Percentiles rank a stretch among this genome's conserved stretches.
Evolutionary conservation across 169 alveolate species (phyloP).

Genomic region (Babesia microti): DNA sequence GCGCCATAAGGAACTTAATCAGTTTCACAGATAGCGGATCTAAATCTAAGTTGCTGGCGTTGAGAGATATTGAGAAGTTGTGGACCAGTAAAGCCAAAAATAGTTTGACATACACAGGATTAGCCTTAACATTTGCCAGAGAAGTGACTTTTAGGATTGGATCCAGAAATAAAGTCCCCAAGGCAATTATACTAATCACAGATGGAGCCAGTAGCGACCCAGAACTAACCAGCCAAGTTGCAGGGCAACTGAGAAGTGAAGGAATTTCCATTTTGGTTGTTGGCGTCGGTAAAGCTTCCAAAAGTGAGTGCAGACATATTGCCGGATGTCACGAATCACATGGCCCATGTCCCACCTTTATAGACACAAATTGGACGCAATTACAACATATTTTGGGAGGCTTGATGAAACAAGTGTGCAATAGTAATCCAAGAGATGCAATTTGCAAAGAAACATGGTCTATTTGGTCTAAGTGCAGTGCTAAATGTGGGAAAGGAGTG

Average conservation of each 20-base stretch:
- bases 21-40: conserved; percentile 18
- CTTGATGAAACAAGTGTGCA: conserved; percentile 40
- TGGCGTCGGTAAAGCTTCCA: conserved; percentile 33
- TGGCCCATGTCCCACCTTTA: conserved; percentile 33
- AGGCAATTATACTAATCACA: conserved; percentile 40
- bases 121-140: conserved; percentile 23
- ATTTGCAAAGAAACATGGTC: conserved; percentile 33
- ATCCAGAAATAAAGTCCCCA: conserved; percentile 38
- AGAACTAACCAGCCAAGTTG: conserved; percentile 18
- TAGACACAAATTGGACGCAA: conserved; percentile 38
- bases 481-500: conserved; percentile 21
- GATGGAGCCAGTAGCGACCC: conserved; percentile 41
- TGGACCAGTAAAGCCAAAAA: conserved; percentile 12
- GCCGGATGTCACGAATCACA: conserved; percentile 27
- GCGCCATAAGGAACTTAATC: conserved; percentile 15
- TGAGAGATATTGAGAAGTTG: conserved; percentile 10
- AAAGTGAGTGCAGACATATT: conserved; percentile 27
- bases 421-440: conserved; percentile 35
- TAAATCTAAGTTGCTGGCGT: conserved; percentile 11
- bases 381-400: conserved; percentile 18
- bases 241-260: conserved; percentile 34
- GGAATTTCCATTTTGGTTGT: conserved; percentile 44
- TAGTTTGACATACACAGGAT: conserved; percentile 44
- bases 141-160: conserved; percentile 7
- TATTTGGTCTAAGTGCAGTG: conserved; percentile 40